Percentiles rank a stretch among this genome's conserved stretches.
Evolutionary conservation across 495 filamentous ascomycete genomes (phyloP).

Genomic region (Penicillium canariense): DNA sequence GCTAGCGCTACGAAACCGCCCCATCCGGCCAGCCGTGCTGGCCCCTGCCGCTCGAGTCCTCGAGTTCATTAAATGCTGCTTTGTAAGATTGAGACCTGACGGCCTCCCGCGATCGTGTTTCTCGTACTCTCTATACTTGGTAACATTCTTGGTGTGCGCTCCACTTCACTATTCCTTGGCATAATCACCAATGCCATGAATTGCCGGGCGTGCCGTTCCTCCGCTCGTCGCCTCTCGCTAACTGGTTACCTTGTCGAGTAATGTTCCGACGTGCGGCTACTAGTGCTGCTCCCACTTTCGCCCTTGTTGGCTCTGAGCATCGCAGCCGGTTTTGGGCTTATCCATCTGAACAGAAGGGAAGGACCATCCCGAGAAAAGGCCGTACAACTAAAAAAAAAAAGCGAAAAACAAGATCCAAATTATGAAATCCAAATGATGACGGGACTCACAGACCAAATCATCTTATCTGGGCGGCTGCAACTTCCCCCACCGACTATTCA

Average conservation of each 20-base stretch:
- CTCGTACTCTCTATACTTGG: not conserved
- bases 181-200: conserved; percentile 1
- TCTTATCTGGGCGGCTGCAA: conserved; percentile 5
- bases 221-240: not conserved
- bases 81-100: not conserved
- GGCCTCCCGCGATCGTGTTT: not conserved
- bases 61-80: not conserved
- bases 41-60: not conserved
- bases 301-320: not conserved
- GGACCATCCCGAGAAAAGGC: not conserved
- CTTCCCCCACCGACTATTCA: conserved; percentile 9
- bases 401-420: not conserved
- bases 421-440: too few species aligned
- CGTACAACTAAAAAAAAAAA: not conserved
- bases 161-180: not conserved
- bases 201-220: not conserved
- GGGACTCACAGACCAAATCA: not conserved
- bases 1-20: conserved; percentile 1
- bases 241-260: not conserved
- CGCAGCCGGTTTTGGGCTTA: not conserved
- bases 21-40: too few species aligned
- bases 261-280: not conserved
- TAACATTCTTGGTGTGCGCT: not conserved
- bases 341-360: not conserved
- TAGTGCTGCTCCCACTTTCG: not conserved